Evolutionary conservation across 148 eudicot species (phyloP), one percentile per base, ranked within the genome.

Genomic region (Cornus suecica): DNA sequence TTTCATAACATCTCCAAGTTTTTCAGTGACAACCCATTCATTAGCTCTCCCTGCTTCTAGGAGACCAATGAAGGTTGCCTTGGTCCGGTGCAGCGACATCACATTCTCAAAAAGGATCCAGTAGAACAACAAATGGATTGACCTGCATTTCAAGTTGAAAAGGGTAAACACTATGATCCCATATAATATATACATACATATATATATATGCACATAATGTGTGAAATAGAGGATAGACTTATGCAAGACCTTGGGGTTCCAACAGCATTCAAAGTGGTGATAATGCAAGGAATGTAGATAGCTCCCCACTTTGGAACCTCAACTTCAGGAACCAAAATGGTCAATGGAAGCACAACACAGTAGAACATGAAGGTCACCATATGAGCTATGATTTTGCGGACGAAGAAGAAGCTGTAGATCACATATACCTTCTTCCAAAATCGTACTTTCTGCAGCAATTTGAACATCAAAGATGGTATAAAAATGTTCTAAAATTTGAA

Each of bases 11-110:
- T 96, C 99, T 70, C 99, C 99, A 13, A 96, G 88, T 60, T 96
- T 96, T 80, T 96, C 99, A 65, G 99, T 96, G 74, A 96, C 99
- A 71, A 96, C 93, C 99, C 99, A 96, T 79, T 96, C 99, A 41
- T 96, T 96, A 3, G 79, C 97, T 72, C 99, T 88, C 27, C 93
- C 93, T 14, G 90, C 92, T 73, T 96, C 99, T 8, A 93, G 74
- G 13, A 96, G 84, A 18, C 99, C 99, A 29, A 91, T 96, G 30
- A 93, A 75, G 23, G 99, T 90, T 2, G 99, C 99, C 92, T 93
- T 93, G 0, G 99, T 91, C 25, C 99, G 87, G 72, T 96, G 99
- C 73, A 96, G 82, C 4, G 99, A 91, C 99, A 96, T 96, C 79
- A 93, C 98, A 70, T 96, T 96, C 92, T 96, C 99, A 32, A 96